A percentile compares a stretch with the other conserved stretches of the same genome.
These are phyloP conservation scores for Colletotrichum lindemuthianum DNA, from an alignment of 2,329 filamentous ascomycete genomes.

Conservation along the genomic window DNA sequence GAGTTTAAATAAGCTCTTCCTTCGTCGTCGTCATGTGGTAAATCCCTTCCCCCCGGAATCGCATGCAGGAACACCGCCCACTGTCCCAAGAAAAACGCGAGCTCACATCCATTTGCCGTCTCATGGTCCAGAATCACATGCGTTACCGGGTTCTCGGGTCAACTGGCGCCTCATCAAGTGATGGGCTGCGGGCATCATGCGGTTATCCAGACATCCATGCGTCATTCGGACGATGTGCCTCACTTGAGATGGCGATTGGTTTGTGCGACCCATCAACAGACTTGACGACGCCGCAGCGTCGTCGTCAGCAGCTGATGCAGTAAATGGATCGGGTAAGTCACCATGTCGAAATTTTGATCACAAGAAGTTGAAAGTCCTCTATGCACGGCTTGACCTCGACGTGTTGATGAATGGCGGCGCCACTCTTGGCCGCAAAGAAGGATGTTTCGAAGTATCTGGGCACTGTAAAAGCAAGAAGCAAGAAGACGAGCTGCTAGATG, in stretches of 20 bases:
- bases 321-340: background rate
- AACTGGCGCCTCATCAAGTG: no score
- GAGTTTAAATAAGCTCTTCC: no score
- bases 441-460: background rate
- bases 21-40: no score
- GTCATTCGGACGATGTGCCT: background rate
- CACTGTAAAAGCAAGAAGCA: background rate
- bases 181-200: background rate
- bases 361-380: no score
- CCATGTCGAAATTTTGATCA: background rate
- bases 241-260: background rate
- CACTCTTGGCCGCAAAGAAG: background rate
- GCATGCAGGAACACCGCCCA: no score
- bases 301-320: constrained; percentile 1
- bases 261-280: background rate
- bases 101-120: no score
- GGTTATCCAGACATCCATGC: background rate
- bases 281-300: background rate
- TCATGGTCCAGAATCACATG: constrained; percentile 6
- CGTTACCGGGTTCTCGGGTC: no score
- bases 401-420: background rate
- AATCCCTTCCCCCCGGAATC: no score
- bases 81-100: no score
- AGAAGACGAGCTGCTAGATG: background rate
- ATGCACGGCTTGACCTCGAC: no score